These are phyloP conservation scores for Flaveria trinervia DNA, from an alignment of 129 eudicot genomes.

Conservation along the genomic window DNA sequence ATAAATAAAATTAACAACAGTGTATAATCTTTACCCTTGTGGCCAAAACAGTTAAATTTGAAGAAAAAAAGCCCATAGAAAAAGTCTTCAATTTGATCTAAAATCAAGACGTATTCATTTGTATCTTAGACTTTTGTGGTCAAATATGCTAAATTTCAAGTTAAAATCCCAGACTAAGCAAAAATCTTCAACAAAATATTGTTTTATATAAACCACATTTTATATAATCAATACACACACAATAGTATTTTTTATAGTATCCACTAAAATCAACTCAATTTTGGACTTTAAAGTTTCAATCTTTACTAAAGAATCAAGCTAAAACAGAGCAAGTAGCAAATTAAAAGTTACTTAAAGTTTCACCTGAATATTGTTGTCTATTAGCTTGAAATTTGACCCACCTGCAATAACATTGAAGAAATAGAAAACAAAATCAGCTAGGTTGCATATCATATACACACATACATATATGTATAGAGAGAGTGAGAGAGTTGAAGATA, in stretches of 20 bases:
- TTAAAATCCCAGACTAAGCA: neutral
- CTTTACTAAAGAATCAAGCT: conserved; percentile 5
- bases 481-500: too few relatives aligned
- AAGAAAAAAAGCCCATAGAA: neutral
- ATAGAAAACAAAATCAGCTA: neutral
- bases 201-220: neutral
- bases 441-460: too few relatives aligned
- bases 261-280: conserved; percentile 2
- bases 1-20: neutral
- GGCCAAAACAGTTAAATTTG: neutral
- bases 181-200: neutral
- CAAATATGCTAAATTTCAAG: conserved; percentile 16
- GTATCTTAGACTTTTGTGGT: conserved; percentile 22
- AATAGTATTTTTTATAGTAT: neutral
- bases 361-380: conserved; percentile 40
- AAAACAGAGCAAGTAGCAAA: conserved; percentile 14
- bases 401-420: conserved; percentile 39
- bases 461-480: neutral
- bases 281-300: neutral
- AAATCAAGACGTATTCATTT: conserved; percentile 13
- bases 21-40: neutral
- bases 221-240: neutral
- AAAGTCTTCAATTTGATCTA: neutral
- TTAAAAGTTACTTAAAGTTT: conserved; percentile 11
- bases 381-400: conserved; percentile 38